Evolutionary conservation across 2,329 filamentous ascomycete species (phyloP), one percentile per base, ranked within the genome.

Genomic region (Scedosporium minutisporum): DNA sequence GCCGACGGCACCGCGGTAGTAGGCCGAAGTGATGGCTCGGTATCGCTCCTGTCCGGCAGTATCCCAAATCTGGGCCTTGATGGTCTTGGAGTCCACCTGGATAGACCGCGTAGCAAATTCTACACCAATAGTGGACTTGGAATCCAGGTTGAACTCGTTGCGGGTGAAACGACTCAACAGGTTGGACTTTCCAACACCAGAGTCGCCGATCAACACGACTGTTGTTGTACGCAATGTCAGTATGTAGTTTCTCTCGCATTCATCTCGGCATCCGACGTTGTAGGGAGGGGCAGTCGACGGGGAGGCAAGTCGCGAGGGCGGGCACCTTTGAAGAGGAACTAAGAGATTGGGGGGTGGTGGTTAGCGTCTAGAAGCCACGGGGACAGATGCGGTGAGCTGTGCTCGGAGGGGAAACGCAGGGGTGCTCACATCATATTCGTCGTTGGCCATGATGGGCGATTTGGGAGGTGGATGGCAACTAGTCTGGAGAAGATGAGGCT

Each of bases 21-120:
- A 99, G 69, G 95, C 95, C 65, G 95, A 97, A 70, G 95, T 99
- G 77, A 99, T 99, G 76, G 95, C 95, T 75, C 96, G 91, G 82
- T 97, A 99, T 76, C 95, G 89, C 80, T 99, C 95, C 82, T 99
- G 95, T 69, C 95, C 95, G 69, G 95, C 95, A 64, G 95, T 99
- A 82, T 99, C 95, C 95, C 96, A 99, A 73, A 99, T 99, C 82
- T 99, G 95, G 71, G 95, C 95, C 85, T 99, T 99, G 87, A 99
- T 99, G 67, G 95, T 99, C 86, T 99, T 99, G 74, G 90, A 90
- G 79, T 99, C 95, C 73, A 99, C 95, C 80, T 97, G 93, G 76
- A 99, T 99, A 69, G 92, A 97, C 67, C 95, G 88, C 70, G 95
- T 99, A 71, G 96, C 95, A 76, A 99, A 99, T 80, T 99, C 95